Evolutionary conservation across 139 green algal genomes (phyloP), one percentile per base, ranked within the genome.

Genomic region (Chlorella ohadii): DNA sequence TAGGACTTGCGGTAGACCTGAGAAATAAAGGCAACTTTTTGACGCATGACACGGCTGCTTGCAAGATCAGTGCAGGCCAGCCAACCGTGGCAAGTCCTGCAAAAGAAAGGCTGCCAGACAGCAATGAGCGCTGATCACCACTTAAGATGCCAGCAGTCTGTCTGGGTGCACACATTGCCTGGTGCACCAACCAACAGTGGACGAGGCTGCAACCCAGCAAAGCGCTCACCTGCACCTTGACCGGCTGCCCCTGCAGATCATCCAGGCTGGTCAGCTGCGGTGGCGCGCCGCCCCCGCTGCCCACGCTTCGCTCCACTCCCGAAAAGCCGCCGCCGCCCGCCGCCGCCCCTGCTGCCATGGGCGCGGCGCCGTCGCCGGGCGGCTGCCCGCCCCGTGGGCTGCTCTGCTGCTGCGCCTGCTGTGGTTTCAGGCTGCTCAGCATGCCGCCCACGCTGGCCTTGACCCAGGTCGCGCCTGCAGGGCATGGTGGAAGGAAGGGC

Each of bases 1-100:
- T 86, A 86, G n/a, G 81, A 57, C 81, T 95, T 96, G n/a, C 73
- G 81, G 57, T 92, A 87, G 38, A 89, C 85, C 41, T 90, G 77
- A 61, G 31, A 22, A 9, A 51, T 51, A 51, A 16, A 6, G 44
- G 6, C 9, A 51, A 51, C 44, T 51, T 51, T 51, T 9, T 51
- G 44, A 16, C 9, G 7, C 9, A 9, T 51, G 44, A 9, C 44
- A 51, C 44, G 9, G 44, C 44, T 16, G 44, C 44, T n/a, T n/a
- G n/a, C n/a, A n/a, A 51, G 44, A 9, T 51, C 44, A n/a, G n/a
- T n/a, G n/a, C n/a, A n/a, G n/a, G n/a, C n/a, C n/a, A n/a, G n/a
- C n/a, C n/a, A n/a, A n/a, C n/a, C n/a, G n/a, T n/a, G n/a, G n/a
- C n/a, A n/a, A n/a, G n/a, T n/a, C n/a, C n/a, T n/a, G n/a, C n/a